Percentiles rank a stretch among this genome's conserved stretches.
Conservation (phyloP, 306 rosid species). For the Cucurbita moschata region DNA sequence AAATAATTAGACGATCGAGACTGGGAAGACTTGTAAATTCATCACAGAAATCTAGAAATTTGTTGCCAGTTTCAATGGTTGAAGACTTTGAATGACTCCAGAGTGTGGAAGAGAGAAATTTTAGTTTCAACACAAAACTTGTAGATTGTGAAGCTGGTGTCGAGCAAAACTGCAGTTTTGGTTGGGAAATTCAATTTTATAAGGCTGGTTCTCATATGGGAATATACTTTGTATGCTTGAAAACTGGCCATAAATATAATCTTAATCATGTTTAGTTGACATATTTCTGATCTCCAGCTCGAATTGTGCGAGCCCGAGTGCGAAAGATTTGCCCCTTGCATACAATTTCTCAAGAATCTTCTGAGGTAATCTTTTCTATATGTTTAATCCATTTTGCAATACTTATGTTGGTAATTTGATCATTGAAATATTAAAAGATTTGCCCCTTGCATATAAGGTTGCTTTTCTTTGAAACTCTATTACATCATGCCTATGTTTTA, state of each 20-base stretch:
- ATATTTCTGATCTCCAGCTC: not conserved
- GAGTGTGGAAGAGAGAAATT: not conserved
- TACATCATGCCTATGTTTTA: too few species aligned
- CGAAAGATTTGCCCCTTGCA: not conserved
- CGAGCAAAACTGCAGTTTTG: not conserved
- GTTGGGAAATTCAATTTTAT: not conserved
- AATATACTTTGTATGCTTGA: not conserved
- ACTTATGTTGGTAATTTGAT: not conserved
- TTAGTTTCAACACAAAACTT: not conserved
- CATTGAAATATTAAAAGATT: not conserved
- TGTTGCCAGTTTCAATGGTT: not conserved
- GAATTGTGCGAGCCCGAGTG: not conserved
- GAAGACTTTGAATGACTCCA: not conserved
- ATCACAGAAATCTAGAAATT: not conserved
- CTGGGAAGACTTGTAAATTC: not conserved
- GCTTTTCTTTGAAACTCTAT: too few species aligned
- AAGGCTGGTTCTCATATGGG: not conserved
- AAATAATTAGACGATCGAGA: not conserved
- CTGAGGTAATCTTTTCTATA: not conserved
- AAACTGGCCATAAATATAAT: not conserved
- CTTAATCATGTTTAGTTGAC: not conserved
- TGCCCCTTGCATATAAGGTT: too few species aligned
- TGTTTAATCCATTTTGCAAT: not conserved
- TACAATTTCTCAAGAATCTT: not conserved
- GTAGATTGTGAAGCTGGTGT: not conserved